Evolutionary conservation across 148 eudicot genomes (phyloP), one percentile per base, ranked within the genome.

Genomic region (Amaranthus hypochondriacus): DNA sequence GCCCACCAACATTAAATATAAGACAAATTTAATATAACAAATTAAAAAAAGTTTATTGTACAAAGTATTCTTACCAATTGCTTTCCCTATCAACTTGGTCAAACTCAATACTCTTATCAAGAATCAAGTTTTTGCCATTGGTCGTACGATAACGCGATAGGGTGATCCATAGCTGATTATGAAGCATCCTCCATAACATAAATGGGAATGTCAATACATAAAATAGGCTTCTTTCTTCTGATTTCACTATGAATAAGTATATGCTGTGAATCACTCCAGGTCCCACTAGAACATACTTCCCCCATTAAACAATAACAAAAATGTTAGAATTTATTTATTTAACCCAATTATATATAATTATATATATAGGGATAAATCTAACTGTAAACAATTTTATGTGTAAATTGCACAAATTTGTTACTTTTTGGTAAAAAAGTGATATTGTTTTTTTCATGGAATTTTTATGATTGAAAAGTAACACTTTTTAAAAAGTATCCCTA

Each of bases 1-100:
- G 18, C 18, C 18, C 18, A 18, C 18, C 18, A 18, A 18, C 18
- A 18, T 18, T 18, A 18, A 18, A 18, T 18, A 18, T 18, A 18
- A 18, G 18, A 18, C 18, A 18, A 18, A 18, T 18, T 18, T 18
- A 18, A 18, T 18, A 18, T 18, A 18, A 18, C 18, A 18, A 18
- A 18, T 18, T 18, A 18, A 18, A 18, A 18, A 18, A 28, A 28
- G 39, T 42, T 21, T 18, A 43, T 11, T 12, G 6, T 8, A 21
- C 39, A 63, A 46, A 44, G 15, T 46, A 15, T 53, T 18, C 7
- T 1, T 82, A 90, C 96, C 96, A 90, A 56, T 83, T 82, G 52
- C 79, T 77, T 78, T 90, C 96, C 48, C 93, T 49, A 28, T 91
- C 96, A 11, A 91, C 85, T 77, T 89, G 96, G 3, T 91, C 96